These are phyloP conservation scores for Helichrysum umbraculigerum DNA, from an alignment of 129 eudicot species.

Conservation along the genomic window DNA sequence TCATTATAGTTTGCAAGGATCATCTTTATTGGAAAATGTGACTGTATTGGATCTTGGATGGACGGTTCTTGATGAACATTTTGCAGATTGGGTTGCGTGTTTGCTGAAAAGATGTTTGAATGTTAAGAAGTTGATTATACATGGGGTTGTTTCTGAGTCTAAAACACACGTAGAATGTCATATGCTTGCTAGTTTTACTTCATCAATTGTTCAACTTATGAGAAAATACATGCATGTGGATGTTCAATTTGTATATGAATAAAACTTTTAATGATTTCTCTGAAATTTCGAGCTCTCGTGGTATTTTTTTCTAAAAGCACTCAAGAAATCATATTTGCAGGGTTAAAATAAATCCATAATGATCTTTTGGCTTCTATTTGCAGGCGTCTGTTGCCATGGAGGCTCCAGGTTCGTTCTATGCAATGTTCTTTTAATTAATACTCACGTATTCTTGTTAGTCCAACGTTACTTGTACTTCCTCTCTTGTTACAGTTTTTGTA, in stretches of 20 bases:
- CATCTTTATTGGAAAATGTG: constrained; percentile 52
- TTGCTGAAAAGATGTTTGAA: constrained; percentile 58
- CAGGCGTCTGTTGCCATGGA: constrained; percentile 23
- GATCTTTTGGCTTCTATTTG: constrained; percentile 17
- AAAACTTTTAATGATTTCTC: constrained; percentile 6
- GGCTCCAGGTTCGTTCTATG: constrained; percentile 16
- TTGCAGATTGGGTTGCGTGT: constrained; percentile 59
- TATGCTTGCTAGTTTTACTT: constrained; percentile 66
- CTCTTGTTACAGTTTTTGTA: not conserved
- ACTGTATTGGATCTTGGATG: constrained; percentile 73
- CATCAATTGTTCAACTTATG: constrained; percentile 66
- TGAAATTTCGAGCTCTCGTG: constrained; percentile 14
- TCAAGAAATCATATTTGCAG: not conserved
- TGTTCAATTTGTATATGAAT: constrained; percentile 66
- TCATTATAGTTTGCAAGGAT: constrained; percentile 60
- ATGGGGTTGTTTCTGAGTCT: constrained; percentile 64
- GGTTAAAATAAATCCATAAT: not conserved
- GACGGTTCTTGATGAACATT: constrained; percentile 63
- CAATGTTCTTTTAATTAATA: constrained; percentile 1
- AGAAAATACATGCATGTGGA: constrained; percentile 58
- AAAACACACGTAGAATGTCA: constrained; percentile 65
- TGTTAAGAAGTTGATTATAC: constrained; percentile 54
- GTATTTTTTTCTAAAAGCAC: not conserved
- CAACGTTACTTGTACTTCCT: not conserved
- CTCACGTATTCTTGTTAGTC: not conserved